Base-by-base conservation (phyloP, 2,329 filamentous ascomycete genomes). In the Hypocrella siamensis region DNA sequence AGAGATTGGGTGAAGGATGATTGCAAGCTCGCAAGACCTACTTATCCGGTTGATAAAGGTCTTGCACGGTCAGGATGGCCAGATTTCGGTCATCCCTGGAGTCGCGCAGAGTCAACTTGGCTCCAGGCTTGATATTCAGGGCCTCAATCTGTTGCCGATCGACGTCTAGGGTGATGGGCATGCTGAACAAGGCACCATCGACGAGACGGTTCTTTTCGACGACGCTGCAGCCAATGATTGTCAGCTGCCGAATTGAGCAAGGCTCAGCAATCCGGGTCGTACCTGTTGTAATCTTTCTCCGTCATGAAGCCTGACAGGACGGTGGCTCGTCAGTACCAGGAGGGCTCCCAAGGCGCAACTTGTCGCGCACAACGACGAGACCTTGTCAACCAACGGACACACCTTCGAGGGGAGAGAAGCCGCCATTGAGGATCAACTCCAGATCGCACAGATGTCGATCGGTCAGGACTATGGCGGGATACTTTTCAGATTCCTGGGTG, bases 401-500 rank as follows among this genome's bases (percentile, higher is more conserved):
- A 92, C 86, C 90, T 74, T 98, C 88, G 26, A 98, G 74, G 37
- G 90, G 90, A 42, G 86, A 94, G 67, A 98, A 98, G 43, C 90
- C 90, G 54, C 90, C 90, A 58, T 85, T 96, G 58, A 98, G 76
- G 51, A 98, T 85, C 60, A 98, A 63, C 63, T 98, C 90, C 44
- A 98, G 70, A 69, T 98, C 90, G 62, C 90, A 98, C 31, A 98
- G 76, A 62, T 98, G 90, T 49, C 90, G 78, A 70, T 98, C 90
- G 31, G 73, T 80, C 44, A 98, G 75, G 37, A 79, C 63, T 44
- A 98, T 68, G 24, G 88, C 81, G 24, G 85, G 83, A 28, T 96
- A 75, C 19, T 54, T 78, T 67, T 93, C 86, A 26, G 88, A 81
- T 63, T 98, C 90, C 29, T 70, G 72, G 35, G 66, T 63, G 40